Evolutionary conservation across 345 rosid species (phyloP).

Genomic region (Citrus reticulata): DNA sequence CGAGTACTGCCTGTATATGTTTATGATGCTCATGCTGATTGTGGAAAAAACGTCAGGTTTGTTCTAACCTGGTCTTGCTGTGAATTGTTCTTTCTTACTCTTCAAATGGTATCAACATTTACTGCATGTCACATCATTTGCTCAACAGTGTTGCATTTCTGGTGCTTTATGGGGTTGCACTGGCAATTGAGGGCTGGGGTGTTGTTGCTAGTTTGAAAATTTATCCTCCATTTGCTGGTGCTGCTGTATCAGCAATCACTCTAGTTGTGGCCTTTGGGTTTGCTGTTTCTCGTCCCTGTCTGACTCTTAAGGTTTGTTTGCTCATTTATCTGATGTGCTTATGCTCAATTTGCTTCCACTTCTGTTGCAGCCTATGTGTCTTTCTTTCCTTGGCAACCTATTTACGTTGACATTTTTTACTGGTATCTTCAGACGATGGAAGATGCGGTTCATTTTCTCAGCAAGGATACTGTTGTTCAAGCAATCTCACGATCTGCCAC

Average conservation of each 20-base stretch:
- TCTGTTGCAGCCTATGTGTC: not conserved
- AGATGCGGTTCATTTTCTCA: constrained; percentile 95
- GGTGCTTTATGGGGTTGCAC: constrained; percentile 92
- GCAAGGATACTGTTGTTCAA: constrained; percentile 94
- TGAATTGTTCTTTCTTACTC: constrained; percentile 1
- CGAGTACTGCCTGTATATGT: constrained; percentile 96
- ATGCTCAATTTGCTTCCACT: not conserved
- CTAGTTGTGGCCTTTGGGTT: constrained; percentile 98
- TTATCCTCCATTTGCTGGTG: constrained; percentile 99
- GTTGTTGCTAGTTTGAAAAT: constrained; percentile 97
- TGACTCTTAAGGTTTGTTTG: constrained; percentile 80
- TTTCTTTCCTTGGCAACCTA: not conserved
- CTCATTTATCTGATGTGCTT: not conserved
- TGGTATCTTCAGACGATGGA: constrained; percentile 82
- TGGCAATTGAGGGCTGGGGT: constrained; percentile 99
- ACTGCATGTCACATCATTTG: constrained; percentile 9
- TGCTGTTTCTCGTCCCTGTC: constrained; percentile 99
- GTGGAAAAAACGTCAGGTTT: constrained; percentile 97
- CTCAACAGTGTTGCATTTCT: constrained; percentile 86
- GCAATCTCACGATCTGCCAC: constrained; percentile 98
- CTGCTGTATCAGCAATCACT: constrained; percentile 96
- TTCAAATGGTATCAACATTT: constrained; percentile 9
- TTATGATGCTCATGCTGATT: constrained; percentile 98
- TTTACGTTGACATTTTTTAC: constrained; percentile 20
- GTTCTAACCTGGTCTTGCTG: constrained; percentile 18